These are phyloP conservation scores for Pythium sukuiense DNA, from an alignment of 352 stramenopile genomes.

Conservation along the genomic window DNA sequence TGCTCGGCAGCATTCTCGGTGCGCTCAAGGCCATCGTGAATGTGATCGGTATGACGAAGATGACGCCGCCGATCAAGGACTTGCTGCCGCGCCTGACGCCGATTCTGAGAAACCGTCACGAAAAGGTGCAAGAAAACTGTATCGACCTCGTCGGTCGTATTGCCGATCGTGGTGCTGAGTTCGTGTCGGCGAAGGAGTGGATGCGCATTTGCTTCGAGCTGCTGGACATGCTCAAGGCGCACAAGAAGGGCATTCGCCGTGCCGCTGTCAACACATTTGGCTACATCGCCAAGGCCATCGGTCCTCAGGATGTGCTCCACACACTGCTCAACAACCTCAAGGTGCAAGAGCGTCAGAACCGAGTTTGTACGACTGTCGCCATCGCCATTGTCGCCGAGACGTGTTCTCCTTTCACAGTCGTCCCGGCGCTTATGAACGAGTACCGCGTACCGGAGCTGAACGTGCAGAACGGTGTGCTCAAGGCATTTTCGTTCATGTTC, in stretches of 20 bases:
- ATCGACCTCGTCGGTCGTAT: constrained; percentile 99
- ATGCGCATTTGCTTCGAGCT: constrained; percentile 99
- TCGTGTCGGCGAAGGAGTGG: constrained; percentile 99
- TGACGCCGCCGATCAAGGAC: constrained; percentile 99
- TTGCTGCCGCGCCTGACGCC: constrained; percentile 98
- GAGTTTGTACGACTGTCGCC: constrained; percentile 99
- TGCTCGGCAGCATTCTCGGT: constrained; percentile 97
- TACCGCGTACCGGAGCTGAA: constrained; percentile 99
- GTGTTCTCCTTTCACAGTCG: constrained; percentile 98
- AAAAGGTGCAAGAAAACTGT: constrained; percentile 99
- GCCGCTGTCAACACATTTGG: constrained; percentile 99
- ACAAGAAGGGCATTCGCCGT: constrained; percentile 98
- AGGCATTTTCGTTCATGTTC: constrained; percentile 99
- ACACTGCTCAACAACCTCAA: constrained; percentile 99
- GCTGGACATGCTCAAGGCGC: constrained; percentile 98
- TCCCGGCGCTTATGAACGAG: constrained; percentile 99
- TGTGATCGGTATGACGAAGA: constrained; percentile 99
- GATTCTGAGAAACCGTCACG: constrained; percentile 98
- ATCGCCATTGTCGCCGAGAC: constrained; percentile 99
- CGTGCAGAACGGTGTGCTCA: constrained; percentile 99
- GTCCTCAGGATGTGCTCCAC: constrained; percentile 98
- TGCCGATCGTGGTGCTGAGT: constrained; percentile 96
- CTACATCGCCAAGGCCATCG: constrained; percentile 99
- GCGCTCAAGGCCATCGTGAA: constrained; percentile 99
- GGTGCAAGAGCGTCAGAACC: constrained; percentile 98